Base-by-base conservation (phyloP, 768 basidiomycete species). In the Mycena polygramma region DNA sequence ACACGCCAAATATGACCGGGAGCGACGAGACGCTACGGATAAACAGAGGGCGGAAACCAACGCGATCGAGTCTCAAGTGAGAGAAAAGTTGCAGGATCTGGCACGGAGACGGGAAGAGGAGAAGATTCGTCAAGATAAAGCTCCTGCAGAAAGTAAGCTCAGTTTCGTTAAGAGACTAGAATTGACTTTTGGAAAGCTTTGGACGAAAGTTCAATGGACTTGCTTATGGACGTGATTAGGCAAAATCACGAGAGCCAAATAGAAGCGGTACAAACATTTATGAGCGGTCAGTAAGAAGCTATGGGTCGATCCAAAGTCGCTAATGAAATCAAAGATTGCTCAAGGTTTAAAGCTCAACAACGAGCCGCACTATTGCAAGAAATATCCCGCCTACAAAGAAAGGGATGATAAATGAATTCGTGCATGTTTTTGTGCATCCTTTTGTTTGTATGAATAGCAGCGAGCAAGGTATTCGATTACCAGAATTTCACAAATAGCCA, bases 81-180 rank as follows among this genome's bases (percentile, higher is more conserved):
- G 59, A n/a, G 63, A 69, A 37, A 63, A 62, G 7, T 51, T 73
- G 22, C 2, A 69, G 35, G 26, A 57, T 35, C 61, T 72, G 15
- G 7, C 43, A 1, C 14, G 26, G 9, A 36, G n/a, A 45, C 22
- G 57, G 37, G 62, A 63, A n/a, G 46, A 43, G 10, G 30, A 30
- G 30, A 30, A 30, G 30, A 30, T 15, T 26, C 19, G 1, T 20
- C 7, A 15, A 17, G 26, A 36, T 30, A 49, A 41, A 8, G 58
- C 45, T 5, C 20, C 15, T 13, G 22, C 10, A 46, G 58, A 46
- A 52, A 39, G 63, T 60, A 52, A 70, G 57, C 17, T 22, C 36
- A 20, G 30, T 22, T 45, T 22, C 1, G 35, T n/a, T 11, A 2
- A 10, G 7, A 26, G 35, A 24, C 36, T 35, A 35, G 13, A 24